These are phyloP conservation scores for Sporothrix euskadiensis DNA, from an alignment of 2,329 filamentous ascomycete species.

Conservation along the genomic window DNA sequence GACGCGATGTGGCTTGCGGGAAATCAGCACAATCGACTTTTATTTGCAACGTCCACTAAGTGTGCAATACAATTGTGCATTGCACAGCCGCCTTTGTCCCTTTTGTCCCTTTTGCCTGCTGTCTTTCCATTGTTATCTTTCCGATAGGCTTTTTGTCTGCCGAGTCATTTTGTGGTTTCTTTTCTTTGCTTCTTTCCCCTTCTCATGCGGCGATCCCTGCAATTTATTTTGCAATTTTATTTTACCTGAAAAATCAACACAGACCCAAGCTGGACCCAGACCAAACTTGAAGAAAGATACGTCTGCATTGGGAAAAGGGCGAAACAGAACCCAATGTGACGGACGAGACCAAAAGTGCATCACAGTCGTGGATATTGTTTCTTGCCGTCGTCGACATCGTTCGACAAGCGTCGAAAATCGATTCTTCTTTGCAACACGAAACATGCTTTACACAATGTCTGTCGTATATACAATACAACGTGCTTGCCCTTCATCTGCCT, in stretches of 20 bases:
- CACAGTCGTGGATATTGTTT: not conserved
- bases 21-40: not conserved
- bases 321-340: not conserved
- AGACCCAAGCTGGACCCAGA: not conserved
- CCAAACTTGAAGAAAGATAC: not conserved
- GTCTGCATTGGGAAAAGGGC: not conserved
- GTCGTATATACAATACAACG: not conserved
- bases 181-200: not conserved
- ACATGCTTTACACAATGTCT: not conserved
- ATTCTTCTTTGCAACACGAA: not conserved
- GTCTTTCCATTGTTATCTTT: not conserved
- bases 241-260: not conserved
- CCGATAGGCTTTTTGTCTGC: not conserved
- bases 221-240: not conserved
- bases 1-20: constrained; percentile 1
- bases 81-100: not conserved
- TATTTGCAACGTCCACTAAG: not conserved
- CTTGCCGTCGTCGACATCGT: not conserved
- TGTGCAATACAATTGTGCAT: not conserved
- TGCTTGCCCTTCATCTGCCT: not conserved
- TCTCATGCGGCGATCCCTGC: not conserved
- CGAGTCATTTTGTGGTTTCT: not conserved
- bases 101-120: not conserved
- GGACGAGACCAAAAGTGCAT: not conserved
- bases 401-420: not conserved